A percentile compares a stretch with the other conserved stretches of the same genome.
These are phyloP conservation scores for Sporothrix globosa DNA, from an alignment of 2,329 filamentous ascomycete genomes.

Conservation along the genomic window DNA sequence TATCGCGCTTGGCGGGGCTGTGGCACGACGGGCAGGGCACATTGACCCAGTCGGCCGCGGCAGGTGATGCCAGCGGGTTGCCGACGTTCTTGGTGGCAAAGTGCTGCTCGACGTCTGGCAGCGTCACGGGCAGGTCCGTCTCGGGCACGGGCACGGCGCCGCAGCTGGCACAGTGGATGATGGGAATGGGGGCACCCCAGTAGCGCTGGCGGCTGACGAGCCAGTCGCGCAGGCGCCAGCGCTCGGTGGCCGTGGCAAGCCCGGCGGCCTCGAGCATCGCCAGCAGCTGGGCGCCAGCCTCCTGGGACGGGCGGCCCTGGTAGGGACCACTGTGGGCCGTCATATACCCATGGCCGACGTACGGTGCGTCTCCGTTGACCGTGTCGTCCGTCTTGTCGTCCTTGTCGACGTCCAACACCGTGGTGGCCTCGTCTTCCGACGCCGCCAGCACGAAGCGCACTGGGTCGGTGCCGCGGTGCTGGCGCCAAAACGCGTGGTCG, in stretches of 20 bases:
- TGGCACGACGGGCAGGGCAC: slow-evolving; percentile 75
- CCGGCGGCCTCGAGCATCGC: slow-evolving; percentile 57
- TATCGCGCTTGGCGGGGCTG: slow-evolving; percentile 74
- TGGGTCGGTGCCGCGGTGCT: slow-evolving; percentile 64
- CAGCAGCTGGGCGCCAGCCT: slow-evolving; percentile 65
- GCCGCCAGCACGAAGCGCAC: slow-evolving; percentile 66
- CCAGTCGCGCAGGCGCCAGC: slow-evolving; percentile 86
- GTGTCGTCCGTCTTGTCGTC: not conserved
- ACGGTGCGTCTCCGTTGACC: slow-evolving; percentile 52
- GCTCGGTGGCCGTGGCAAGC: slow-evolving; percentile 66
- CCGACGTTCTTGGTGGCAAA: slow-evolving; percentile 71
- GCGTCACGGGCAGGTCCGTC: slow-evolving; percentile 72
- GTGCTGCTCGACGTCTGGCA: slow-evolving; percentile 70
- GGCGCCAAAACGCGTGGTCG: slow-evolving; percentile 78
- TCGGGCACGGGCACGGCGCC: slow-evolving; percentile 78
- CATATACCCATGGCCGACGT: slow-evolving; percentile 68
- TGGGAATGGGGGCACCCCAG: slow-evolving; percentile 89
- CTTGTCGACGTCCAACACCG: slow-evolving; percentile 40
- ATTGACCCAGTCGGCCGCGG: slow-evolving; percentile 72
- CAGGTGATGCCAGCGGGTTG: slow-evolving; percentile 73
- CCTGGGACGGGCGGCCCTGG: slow-evolving; percentile 63
- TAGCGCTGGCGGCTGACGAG: slow-evolving; percentile 89
- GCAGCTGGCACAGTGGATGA: slow-evolving; percentile 77
- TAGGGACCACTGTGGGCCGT: slow-evolving; percentile 68
- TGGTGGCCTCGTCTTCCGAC: slow-evolving; percentile 53